These are phyloP conservation scores for Nyctanthes arbortristis DNA, from an alignment of 257 asterid species.

Conservation along the genomic window DNA sequence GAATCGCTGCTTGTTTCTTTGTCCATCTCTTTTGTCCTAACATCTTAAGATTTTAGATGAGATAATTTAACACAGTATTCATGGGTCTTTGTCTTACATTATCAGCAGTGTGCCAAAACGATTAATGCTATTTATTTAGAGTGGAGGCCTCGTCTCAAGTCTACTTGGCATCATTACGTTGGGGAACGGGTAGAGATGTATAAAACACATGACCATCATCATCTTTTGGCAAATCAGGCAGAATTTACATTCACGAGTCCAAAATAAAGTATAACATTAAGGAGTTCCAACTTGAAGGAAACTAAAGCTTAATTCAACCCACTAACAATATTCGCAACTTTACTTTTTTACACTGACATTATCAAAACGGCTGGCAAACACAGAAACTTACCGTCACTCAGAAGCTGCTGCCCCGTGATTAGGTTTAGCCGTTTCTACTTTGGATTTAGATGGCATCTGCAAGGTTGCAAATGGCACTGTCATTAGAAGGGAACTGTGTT, in stretches of 20 bases:
- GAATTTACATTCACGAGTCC: background rate
- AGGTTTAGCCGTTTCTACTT: constrained; percentile 16
- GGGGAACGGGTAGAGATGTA: background rate
- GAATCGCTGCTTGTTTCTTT: background rate
- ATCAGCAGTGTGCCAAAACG: no score
- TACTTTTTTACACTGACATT: background rate
- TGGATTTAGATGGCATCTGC: constrained; percentile 41
- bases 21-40: background rate
- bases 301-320: background rate
- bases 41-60: background rate
- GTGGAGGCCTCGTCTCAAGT: no score
- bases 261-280: background rate
- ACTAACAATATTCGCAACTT: background rate
- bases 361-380: background rate
- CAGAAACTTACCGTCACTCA: background rate
- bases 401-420: background rate
- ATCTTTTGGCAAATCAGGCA: background rate
- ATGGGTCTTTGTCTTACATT: no score
- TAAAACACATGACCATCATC: background rate
- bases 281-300: background rate
- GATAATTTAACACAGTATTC: no score
- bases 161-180: no score
- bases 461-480: background rate
- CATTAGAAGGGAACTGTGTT: background rate
- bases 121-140: no score